Base-by-base conservation (phyloP, 805 yeast species). In the Starmerella potacharoeniae region DNA sequence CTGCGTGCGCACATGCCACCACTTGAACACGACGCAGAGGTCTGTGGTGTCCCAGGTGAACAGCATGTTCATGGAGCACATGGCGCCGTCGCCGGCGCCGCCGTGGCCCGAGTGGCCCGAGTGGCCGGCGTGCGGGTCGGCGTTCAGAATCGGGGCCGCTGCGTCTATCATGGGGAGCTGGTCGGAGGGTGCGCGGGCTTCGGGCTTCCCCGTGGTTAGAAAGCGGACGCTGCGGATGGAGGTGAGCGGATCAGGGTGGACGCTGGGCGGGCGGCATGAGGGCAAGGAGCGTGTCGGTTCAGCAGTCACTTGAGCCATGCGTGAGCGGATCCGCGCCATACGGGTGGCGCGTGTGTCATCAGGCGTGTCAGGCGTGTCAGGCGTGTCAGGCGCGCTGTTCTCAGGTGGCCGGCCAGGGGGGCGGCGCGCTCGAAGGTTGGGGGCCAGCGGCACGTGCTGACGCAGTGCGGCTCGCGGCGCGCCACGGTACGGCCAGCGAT, bases 31-130 rank as follows among this genome's bases (percentile, higher is more conserved):
- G 9, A 86, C 78, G 66, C 95, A 86, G 6, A 85, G 75, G 65
- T 86, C 78, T 51, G 77, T 71, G 70, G 84, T 83, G 58, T 81
- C 80, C 90, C 93, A 86, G 6, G 89, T 84, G 66, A 86, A 83
- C 7, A 83, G 62, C 93, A 85, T 86, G 51, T 57, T 62, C 64
- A 60, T 62, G 29, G 49, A 54, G 54, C 66, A 64, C 55, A 36
- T 33, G 8, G 42, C 16, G 13, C 58, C 50, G 29, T 57, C 61
- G 36, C 57, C 58, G 49, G 54, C 58, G 52, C 56, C 61, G 36
- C 55, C 58, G 41, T 59, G 62, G 41, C 60, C 60, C 34, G 51
- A 62, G 53, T 62, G 56, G 44, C 54, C 55, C 42, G 49, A 13
- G 51, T 50, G 58, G 55, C 43, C 57, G 13, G 16, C 29, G 43